Evolutionary conservation across 768 basidiomycete genomes (phyloP), one percentile per base, ranked within the genome.

Genomic region (Rubroboletus satanas): DNA sequence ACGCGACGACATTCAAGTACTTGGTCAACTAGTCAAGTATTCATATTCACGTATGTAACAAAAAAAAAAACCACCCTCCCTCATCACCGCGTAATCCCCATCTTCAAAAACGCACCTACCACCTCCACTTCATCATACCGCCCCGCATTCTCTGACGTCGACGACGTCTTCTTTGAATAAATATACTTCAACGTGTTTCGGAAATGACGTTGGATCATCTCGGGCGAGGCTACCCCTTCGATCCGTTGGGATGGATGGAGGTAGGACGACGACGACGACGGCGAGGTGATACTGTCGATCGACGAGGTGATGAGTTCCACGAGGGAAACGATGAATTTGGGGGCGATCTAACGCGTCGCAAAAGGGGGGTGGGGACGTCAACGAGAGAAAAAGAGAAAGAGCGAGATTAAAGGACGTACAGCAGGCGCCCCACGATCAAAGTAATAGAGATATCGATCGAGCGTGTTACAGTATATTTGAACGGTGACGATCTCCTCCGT

Each of bases 401-500:
- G 21, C 21, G 21, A 21, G 21, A 21, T 21, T 21, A 21, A 21
- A 21, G 21, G 21, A 48, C 90, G 68, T 66, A 98, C 96, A 18
- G 92, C 93, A 51, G 93, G 84, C 26, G 94, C 92, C 45, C 88
- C 90, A 44, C 86, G 91, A 64, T 99, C 96, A 51, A 98, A 87
- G 73, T 97, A 98, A 71, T 93, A 98, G 38, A 98, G 75, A 70
- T 98, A 98, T 65, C 88, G 90, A 68, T 99, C 96, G 32, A 99
- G 83, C 12, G 96, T 93, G 69, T 98, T 93, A 60, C 92, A 93
- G 69, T 98, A 98, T 8, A 98, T 78, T 67, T 98, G 96, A 3
- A 98, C 88, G 4, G 92, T 98, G 37, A 97, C 91, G 58, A 98
- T 90, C 65, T 98, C 95, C 71, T 98, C 97, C 50, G 93, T 95